Evolutionary conservation across 2,329 filamentous ascomycete species (phyloP).

Genomic region (Paracamarosporium sp.): DNA sequence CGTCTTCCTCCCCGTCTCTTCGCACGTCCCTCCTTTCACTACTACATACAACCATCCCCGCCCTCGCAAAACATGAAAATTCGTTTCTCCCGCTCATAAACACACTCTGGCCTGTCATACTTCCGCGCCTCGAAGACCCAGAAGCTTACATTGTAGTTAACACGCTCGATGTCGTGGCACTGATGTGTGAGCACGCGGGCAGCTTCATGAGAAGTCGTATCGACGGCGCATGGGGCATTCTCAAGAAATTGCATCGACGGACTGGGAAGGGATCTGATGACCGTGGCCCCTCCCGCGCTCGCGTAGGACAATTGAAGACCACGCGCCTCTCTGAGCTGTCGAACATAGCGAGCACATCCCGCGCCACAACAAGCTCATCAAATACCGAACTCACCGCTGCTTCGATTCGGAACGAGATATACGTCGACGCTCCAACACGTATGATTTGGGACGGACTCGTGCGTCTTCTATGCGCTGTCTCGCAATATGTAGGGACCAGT

Average conservation of each 20-base stretch:
- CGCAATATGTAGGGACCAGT: slow-evolving; percentile 68
- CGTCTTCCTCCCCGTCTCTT: slow-evolving; percentile 80
- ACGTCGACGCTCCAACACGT: slow-evolving; percentile 62
- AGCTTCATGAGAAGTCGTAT: slow-evolving; percentile 82
- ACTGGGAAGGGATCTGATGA: slow-evolving; percentile 17
- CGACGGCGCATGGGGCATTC: slow-evolving; percentile 72
- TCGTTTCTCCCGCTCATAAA: slow-evolving; percentile 89
- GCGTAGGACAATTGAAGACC: slow-evolving; percentile 2
- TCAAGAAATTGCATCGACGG: slow-evolving; percentile 44
- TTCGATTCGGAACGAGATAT: slow-evolving; percentile 39
- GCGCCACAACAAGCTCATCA: background rate
- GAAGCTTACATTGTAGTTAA: slow-evolving; percentile 74
- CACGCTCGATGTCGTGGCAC: slow-evolving; percentile 71
- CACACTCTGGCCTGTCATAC: slow-evolving; percentile 84
- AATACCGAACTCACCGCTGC: background rate
- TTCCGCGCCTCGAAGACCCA: slow-evolving; percentile 69
- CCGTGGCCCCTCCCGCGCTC: background rate
- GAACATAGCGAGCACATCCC: background rate
- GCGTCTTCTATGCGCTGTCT: slow-evolving; percentile 65
- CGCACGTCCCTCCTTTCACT: slow-evolving; percentile 80
- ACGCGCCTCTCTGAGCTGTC: slow-evolving; percentile 2
- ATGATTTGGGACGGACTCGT: slow-evolving; percentile 71
- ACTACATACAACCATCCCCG: slow-evolving; percentile 73
- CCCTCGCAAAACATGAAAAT: slow-evolving; percentile 78
- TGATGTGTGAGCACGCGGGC: slow-evolving; percentile 75